Evolutionary conservation across 441 rosid species (phyloP), one percentile per base, ranked within the genome.

Genomic region (Hypseocharis bilobata): DNA sequence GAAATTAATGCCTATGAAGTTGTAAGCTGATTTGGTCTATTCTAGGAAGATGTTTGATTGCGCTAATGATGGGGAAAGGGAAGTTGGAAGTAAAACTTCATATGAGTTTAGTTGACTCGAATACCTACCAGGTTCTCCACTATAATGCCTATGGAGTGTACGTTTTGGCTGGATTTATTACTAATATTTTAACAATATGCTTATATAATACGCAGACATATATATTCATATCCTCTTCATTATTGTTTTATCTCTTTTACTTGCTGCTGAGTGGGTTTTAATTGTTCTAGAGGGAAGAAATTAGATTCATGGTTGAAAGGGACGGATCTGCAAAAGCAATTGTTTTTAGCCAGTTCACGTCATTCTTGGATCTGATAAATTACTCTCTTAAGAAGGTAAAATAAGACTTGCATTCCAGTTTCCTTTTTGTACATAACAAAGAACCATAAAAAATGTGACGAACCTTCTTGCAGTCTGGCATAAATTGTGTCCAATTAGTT

Each of bases 291-390:
- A 88, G 97, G 78, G 97, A 93, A 83, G 99, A 93, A 80, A 93
- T 93, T 65, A 84, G 92, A 66, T 73, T 76, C 72, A 93, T 91
- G 99, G 81, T 86, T 63, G 99, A 93, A 77, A 87, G 96, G 80
- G 99, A 93, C 72, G 96, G 99, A 52, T 91, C 96, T 64, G 96
- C 97, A 6, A 93, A 93, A 75, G 99, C 88, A 70, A 91, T 93
- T 74, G 96, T 91, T 64, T 93, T 93, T 82, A 91, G 97, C 84
- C 99, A 93, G 81, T 93, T 91, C 83, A 91, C 99, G 13, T 86
- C 95, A 38, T 93, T 93, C 79, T 80, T 93, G 83, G 97, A 91
- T 84, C 87, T 93, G 70, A 91, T 93, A 64, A 83, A 79, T 68
- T 93, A 86, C 81, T 85, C 93, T 36, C 89, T 93, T 22, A 72